phyloP scores from a whole-genome alignment of 1,284 basidiomycete species.

The Clitocybe nebularis region DNA sequence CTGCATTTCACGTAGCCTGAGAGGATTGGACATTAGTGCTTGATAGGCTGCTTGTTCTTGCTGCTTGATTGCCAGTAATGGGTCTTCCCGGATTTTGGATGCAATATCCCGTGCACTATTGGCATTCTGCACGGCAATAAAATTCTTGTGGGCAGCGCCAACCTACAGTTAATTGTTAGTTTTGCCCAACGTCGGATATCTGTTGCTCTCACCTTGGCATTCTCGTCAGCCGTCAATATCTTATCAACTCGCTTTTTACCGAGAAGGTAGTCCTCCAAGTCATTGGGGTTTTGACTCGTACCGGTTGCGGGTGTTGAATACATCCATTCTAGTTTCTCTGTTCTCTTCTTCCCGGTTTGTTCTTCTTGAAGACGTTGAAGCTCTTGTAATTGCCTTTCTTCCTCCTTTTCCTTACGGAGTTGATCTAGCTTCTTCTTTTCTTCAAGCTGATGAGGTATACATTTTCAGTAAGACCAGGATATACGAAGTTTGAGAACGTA shows the following conservation, averaged over 20 bases:
- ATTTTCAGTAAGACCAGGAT: slow-evolving; percentile 7
- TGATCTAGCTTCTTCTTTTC: slow-evolving; percentile 98
- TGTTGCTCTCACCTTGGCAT: slow-evolving; percentile 64
- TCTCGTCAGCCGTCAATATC: slow-evolving; percentile 86
- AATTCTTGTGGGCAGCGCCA: slow-evolving; percentile 82
- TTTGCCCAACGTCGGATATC: slow-evolving; percentile 1
- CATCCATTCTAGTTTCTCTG: slow-evolving; percentile 98
- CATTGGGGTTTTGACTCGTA: slow-evolving; percentile 79
- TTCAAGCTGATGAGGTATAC: slow-evolving; percentile 61
- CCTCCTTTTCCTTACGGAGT: slow-evolving; percentile 94
- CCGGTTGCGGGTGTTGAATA: slow-evolving; percentile 92
- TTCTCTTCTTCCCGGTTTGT: slow-evolving; percentile 90
- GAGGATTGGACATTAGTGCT: slow-evolving; percentile 87
- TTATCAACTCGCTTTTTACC: slow-evolving; percentile 99
- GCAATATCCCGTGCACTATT: slow-evolving; percentile 89
- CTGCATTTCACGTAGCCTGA: slow-evolving; percentile 80
- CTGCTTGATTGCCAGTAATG: slow-evolving; percentile 93
- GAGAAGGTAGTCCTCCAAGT: slow-evolving; percentile 93
- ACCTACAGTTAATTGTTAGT: slow-evolving; percentile 37
- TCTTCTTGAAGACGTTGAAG: slow-evolving; percentile 92
- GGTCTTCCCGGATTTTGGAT: slow-evolving; percentile 94
- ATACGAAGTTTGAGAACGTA: slow-evolving; percentile 34
- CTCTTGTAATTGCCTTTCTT: slow-evolving; percentile 95
- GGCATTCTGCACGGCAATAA: slow-evolving; percentile 91
- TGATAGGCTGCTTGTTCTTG: slow-evolving; percentile 95